Conservation (phyloP, 352 stramenopile species). For the Globisporangium splendens region DNA sequence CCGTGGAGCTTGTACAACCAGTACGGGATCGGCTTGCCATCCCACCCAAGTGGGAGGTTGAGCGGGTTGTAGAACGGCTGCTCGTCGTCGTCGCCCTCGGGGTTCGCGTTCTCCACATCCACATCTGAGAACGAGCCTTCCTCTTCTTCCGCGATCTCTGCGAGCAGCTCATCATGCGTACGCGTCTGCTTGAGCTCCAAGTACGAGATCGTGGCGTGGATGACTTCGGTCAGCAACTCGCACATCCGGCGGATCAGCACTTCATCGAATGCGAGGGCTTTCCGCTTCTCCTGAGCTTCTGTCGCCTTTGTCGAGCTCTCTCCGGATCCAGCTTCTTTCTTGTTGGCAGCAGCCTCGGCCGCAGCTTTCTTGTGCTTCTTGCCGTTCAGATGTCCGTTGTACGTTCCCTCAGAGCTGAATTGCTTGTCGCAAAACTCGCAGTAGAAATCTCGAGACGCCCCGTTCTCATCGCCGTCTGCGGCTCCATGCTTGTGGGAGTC, state of each 20-base stretch:
- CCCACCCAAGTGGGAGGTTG: slow-evolving; percentile 97
- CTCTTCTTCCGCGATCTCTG: slow-evolving; percentile 85
- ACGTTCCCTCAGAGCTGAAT: slow-evolving; percentile 71
- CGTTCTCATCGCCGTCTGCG: neutral
- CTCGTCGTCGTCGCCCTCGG: slow-evolving; percentile 91
- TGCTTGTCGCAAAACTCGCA: slow-evolving; percentile 69
- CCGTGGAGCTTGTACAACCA: slow-evolving; percentile 99
- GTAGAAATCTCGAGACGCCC: slow-evolving; percentile 28
- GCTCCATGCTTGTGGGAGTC: slow-evolving; percentile 16
- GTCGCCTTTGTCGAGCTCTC: slow-evolving; percentile 9
- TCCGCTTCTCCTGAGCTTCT: slow-evolving; percentile 26
- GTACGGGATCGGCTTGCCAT: slow-evolving; percentile 99
- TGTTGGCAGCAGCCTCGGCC: slow-evolving; percentile 9
- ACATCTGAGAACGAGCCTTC: slow-evolving; percentile 81
- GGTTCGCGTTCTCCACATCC: slow-evolving; percentile 62
- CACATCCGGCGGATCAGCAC: slow-evolving; percentile 68
- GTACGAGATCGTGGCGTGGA: slow-evolving; percentile 82
- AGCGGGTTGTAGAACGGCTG: slow-evolving; percentile 98
- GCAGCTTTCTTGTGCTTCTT: slow-evolving; percentile 79
- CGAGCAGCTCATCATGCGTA: slow-evolving; percentile 84
- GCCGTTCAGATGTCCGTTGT: slow-evolving; percentile 64
- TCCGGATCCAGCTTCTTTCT: neutral
- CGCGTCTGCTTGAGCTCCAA: slow-evolving; percentile 86
- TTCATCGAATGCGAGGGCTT: slow-evolving; percentile 65
- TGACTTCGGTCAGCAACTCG: slow-evolving; percentile 78